These are phyloP conservation scores for Voacanga thouarsii DNA, from an alignment of 257 asterid genomes.

Conservation along the genomic window DNA sequence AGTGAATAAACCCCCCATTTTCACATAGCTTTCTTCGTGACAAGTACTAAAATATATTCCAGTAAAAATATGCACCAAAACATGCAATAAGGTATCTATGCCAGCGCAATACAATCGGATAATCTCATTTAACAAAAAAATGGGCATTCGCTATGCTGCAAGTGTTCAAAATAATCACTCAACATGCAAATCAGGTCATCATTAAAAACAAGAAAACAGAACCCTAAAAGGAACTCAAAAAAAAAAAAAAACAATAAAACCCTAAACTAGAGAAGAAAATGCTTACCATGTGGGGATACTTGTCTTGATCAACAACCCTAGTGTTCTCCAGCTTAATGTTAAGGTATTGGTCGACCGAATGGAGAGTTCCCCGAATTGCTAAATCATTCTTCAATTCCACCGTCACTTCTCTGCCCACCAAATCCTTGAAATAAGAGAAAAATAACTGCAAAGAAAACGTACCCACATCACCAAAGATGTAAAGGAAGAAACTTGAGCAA, in stretches of 20 bases:
- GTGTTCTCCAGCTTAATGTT: constrained; percentile 93
- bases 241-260: constrained; percentile 4
- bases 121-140: not conserved
- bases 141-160: not conserved
- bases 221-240: not conserved
- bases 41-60: not conserved
- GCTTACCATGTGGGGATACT: constrained; percentile 90
- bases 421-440: constrained; percentile 96
- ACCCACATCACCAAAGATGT: not conserved
- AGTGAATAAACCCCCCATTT: no score
- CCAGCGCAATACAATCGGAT: no score
- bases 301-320: constrained; percentile 90
- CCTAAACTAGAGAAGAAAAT: constrained; percentile 20
- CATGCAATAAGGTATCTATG: not conserved
- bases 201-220: not conserved
- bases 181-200: not conserved
- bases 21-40: not conserved
- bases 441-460: constrained; percentile 62
- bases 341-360: constrained; percentile 96
- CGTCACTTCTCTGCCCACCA: constrained; percentile 96
- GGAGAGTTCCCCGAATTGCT: constrained; percentile 87
- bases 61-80: not conserved
- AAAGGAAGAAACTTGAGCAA: not conserved
- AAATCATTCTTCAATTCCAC: constrained; percentile 96
- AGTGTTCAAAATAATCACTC: not conserved